phyloP scores from a whole-genome alignment of 1,284 basidiomycete species.

The Anthracocystis setariae region DNA sequence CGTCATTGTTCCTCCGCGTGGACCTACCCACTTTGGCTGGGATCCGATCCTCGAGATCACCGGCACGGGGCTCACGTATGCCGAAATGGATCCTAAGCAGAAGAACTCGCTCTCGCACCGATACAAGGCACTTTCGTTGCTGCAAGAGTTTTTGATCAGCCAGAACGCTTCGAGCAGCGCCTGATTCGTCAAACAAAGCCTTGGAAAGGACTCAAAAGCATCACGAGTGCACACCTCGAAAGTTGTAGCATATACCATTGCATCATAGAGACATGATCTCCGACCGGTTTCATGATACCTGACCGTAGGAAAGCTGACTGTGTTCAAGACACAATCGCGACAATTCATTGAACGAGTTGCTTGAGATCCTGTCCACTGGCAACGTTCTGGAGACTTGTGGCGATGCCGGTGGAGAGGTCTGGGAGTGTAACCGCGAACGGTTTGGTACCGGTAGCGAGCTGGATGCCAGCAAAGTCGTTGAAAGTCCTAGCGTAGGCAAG shows the following conservation, averaged over 20 bases:
- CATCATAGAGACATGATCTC: not conserved
- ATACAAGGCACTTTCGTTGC: slow-evolving; percentile 84
- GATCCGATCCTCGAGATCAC: slow-evolving; percentile 85
- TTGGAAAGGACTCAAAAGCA: no score
- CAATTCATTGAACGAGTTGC: slow-evolving; percentile 1
- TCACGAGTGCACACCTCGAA: not conserved
- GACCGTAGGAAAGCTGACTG: not conserved
- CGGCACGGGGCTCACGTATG: slow-evolving; percentile 71
- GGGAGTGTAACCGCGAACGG: slow-evolving; percentile 46
- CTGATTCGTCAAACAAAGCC: no score
- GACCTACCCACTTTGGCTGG: slow-evolving; percentile 84
- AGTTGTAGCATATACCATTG: slow-evolving; percentile 9
- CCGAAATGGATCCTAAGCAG: slow-evolving; percentile 46
- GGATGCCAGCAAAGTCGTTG: slow-evolving; percentile 42
- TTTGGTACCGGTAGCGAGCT: slow-evolving; percentile 46
- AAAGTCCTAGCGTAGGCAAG: slow-evolving; percentile 42
- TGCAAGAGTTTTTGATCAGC: slow-evolving; percentile 75
- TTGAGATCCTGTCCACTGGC: slow-evolving; percentile 2
- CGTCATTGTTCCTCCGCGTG: slow-evolving; percentile 84
- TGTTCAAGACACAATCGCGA: not conserved
- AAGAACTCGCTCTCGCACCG: slow-evolving; percentile 78
- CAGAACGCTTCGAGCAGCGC: slow-evolving; percentile 1
- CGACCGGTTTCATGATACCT: not conserved
- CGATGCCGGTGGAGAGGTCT: slow-evolving; percentile 23
- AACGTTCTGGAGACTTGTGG: slow-evolving; percentile 11